These are phyloP conservation scores for Moesziomyces antarcticus DNA, from an alignment of 1,284 basidiomycete species.

Conservation along the genomic window DNA sequence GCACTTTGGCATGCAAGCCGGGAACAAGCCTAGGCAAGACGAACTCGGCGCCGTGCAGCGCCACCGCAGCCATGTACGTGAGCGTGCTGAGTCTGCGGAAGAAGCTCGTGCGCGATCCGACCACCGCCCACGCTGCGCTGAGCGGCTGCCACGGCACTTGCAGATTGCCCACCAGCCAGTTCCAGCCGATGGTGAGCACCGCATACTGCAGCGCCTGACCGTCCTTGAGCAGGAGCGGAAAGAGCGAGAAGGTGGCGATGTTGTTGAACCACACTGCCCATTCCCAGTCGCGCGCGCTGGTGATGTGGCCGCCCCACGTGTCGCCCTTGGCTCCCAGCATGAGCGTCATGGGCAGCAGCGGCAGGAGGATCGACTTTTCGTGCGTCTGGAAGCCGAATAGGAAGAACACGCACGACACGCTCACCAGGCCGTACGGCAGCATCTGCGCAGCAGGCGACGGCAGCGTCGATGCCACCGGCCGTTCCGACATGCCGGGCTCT, in stretches of 20 bases:
- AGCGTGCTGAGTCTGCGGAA: conserved; percentile 20
- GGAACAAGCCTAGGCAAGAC: conserved; percentile 68
- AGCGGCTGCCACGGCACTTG: conserved; percentile 18
- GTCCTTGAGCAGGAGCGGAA: conserved; percentile 84
- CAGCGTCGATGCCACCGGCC: conserved; percentile 74
- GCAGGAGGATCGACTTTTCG: conserved; percentile 90
- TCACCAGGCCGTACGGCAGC: conserved; percentile 63
- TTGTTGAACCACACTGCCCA: conserved; percentile 85
- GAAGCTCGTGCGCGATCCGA: conserved; percentile 4
- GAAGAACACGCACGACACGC: conserved; percentile 80
- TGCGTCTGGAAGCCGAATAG: conserved; percentile 95
- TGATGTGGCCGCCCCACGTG: conserved; percentile 70
- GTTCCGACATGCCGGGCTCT: conserved; percentile 60
- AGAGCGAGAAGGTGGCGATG: conserved; percentile 88
- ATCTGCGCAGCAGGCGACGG: conserved; percentile 72
- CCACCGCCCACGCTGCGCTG: conserved; percentile 12
- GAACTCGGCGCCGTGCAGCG: conserved; percentile 77
- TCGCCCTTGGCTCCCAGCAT: conserved; percentile 75
- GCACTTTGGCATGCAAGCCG: conserved; percentile 67
- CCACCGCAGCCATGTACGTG: conserved; percentile 71
- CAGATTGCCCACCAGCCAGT: conserved; percentile 76
- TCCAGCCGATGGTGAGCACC: conserved; percentile 79
- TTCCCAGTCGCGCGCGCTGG: conserved; percentile 73
- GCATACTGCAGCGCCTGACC: conserved; percentile 81
- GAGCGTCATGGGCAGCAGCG: conserved; percentile 83